Conservation (phyloP, 495 filamentous ascomycete species). For the Daldinia concentrica region DNA sequence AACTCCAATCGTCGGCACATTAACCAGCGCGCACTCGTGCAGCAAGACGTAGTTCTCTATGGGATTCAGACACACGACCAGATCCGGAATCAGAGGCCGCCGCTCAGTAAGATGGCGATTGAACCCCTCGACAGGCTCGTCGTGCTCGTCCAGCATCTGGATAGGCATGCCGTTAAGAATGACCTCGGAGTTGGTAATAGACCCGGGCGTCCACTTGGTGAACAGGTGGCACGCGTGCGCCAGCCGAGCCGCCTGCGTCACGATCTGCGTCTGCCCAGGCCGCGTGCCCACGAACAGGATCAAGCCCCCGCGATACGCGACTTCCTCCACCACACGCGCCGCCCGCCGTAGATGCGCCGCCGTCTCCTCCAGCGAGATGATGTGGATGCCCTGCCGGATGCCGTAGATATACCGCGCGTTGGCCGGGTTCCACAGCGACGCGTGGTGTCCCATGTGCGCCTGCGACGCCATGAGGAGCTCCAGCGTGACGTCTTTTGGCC, state of each 20-base stretch:
- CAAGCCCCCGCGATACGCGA: slow-evolving; percentile 81
- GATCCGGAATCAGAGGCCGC: slow-evolving; percentile 78
- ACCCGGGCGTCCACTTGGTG: slow-evolving; percentile 90
- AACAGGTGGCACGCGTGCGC: slow-evolving; percentile 88
- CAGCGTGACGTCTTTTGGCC: slow-evolving; percentile 81
- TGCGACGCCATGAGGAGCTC: slow-evolving; percentile 92
- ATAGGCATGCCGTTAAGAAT: slow-evolving; percentile 74
- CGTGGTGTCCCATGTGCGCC: slow-evolving; percentile 90
- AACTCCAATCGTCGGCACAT: slow-evolving; percentile 92
- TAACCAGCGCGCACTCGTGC: slow-evolving; percentile 87
- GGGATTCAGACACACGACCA: slow-evolving; percentile 93
- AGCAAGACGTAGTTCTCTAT: slow-evolving; percentile 89
- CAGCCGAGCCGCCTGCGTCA: slow-evolving; percentile 82
- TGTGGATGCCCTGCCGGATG: slow-evolving; percentile 87
- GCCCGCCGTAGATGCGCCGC: slow-evolving; percentile 89
- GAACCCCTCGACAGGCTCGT: slow-evolving; percentile 71
- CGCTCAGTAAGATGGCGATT: slow-evolving; percentile 69
- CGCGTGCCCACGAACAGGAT: slow-evolving; percentile 93
- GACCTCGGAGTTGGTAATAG: slow-evolving; percentile 91
- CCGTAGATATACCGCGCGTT: slow-evolving; percentile 97
- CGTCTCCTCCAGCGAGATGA: slow-evolving; percentile 88
- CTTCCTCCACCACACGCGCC: slow-evolving; percentile 86
- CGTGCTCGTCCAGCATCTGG: slow-evolving; percentile 76
- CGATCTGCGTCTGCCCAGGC: slow-evolving; percentile 75
- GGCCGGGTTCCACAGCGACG: slow-evolving; percentile 92